These are phyloP conservation scores for Aristolochia contorta DNA, from an alignment of 164 flowering plant genomes.

Conservation along the genomic window DNA sequence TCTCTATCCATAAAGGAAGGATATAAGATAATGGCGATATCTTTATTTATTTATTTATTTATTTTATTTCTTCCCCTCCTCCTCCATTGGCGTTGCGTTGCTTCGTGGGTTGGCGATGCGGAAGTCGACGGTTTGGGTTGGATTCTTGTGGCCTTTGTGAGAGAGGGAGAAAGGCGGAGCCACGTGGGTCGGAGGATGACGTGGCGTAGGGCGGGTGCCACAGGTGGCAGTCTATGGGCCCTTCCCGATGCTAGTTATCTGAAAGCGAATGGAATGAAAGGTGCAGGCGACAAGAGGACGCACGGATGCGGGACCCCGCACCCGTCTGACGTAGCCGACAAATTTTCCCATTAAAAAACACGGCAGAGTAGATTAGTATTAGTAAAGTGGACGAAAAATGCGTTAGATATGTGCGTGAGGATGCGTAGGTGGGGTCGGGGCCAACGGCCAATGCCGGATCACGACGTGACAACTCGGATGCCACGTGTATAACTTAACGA, in stretches of 20 bases:
- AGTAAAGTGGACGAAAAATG: not conserved
- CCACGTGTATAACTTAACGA: not conserved
- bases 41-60: no score
- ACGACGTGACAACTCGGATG: not conserved
- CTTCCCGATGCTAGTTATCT: not conserved
- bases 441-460: conserved; percentile 8
- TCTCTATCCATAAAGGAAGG: no score
- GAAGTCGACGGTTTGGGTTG: no score
- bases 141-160: no score
- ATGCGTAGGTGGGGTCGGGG: conserved; percentile 5
- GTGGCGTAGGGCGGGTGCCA: not conserved
- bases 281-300: not conserved
- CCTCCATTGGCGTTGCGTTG: no score
- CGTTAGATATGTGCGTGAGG: conserved; percentile 1
- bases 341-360: not conserved
- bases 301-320: not conserved
- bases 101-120: no score
- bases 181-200: not conserved
- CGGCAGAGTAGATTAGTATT: not conserved
- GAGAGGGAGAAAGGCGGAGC: no score
- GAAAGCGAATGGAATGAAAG: conserved; percentile 5
- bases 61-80: no score
- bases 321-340: not conserved
- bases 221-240: conserved; percentile 1
- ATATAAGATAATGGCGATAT: no score